Evolutionary conservation across 306 rosid genomes (phyloP), one percentile per base, ranked within the genome.

Genomic region (Oxytropis ochrocephala): DNA sequence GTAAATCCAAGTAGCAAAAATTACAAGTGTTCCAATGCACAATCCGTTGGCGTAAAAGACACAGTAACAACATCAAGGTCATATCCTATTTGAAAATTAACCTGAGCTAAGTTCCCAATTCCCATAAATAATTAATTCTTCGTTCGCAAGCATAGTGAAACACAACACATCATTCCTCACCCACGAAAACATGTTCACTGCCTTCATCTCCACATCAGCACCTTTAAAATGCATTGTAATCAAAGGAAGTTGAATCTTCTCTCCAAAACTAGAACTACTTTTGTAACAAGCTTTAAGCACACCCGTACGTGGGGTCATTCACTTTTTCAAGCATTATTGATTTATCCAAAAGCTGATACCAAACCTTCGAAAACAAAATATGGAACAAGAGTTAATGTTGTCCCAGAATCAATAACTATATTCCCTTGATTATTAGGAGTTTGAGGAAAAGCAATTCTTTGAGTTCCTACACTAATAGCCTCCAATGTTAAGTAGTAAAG

Each of bases 61-160:
- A 85, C 63, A 9, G 64, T 72, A 8, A 11, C 44, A 0, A 14
- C 66, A 2, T 65, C 70, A 8, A 82, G 81, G 19, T 90, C 89
- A 65, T 77, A 87, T 2, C 88, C 93, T 0, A 87, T 39, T 43
- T 67, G 30, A 46, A 85, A 82, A 72, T 87, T 76, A 11, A 66
- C 51, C 58, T 85, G 91, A 56, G 91, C 93, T 32, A 90, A 17
- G 78, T 85, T 87, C 9, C n/a, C n/a, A n/a, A n/a, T n/a, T n/a
- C n/a, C 96, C 94, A 14, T 33, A 64, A n/a, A 84, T 42, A 1
- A 84, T 14, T 0, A 81, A 0, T 5, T 36, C 42, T 3, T 4
- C 17, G 0, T 69, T 0, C 0, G 83, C 5, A 2, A 56, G 0
- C 60, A 86, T 48, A 0, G 82, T 54, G 16, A 88, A 79, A 73